Base-by-base conservation (phyloP, 2,329 filamentous ascomycete species). In the Talaromyces funiculosus region DNA sequence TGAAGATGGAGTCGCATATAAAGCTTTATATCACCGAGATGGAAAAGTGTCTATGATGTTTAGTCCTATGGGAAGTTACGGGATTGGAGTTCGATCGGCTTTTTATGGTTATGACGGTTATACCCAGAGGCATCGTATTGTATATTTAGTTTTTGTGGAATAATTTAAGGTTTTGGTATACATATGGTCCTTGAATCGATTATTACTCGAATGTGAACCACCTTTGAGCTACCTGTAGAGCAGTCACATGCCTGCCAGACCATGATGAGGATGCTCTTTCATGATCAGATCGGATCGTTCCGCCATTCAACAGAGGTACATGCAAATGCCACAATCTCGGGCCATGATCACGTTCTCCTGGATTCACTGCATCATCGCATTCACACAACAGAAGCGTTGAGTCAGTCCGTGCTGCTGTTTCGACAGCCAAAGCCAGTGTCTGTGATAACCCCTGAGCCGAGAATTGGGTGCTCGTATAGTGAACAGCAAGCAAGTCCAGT, bases 1-100 rank as follows among this genome's bases (percentile, higher is more conserved):
- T 96, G 72, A 97, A 97, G 85, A 89, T 99, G 86, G 93, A 97
- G 75, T 88, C 91, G 38, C 94, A 99, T 72, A 95, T 99, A 74
- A 93, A 92, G 77, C 81, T 97, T 64, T 99, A 99, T 80, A 96
- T 99, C 71, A 96, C 90, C 4, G 94, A 99, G 81, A 97, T 99
- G 92, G 94, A 97, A 77, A 92, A 97, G 77, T 88, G 87, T 60
- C 85, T 94, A 63, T 78, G 68, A 73, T 62, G n/a, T 35, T 31
- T 29, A 40, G 51, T 22, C 9, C 7, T 53, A 57, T 59, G 49
- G 51, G 33, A 57, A 24, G 40, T 26, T 38, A 45, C 29, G 38
- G 43, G 47, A 24, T 67, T 68, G 73, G 71, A 74, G 73, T 75
- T 75, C 60, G 68, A 64, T 64, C 67, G 67, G 69, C 63, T 64